These are phyloP conservation scores for Nitzschia sp. DNA, from an alignment of 108 stramenopile species.

Conservation along the genomic window DNA sequence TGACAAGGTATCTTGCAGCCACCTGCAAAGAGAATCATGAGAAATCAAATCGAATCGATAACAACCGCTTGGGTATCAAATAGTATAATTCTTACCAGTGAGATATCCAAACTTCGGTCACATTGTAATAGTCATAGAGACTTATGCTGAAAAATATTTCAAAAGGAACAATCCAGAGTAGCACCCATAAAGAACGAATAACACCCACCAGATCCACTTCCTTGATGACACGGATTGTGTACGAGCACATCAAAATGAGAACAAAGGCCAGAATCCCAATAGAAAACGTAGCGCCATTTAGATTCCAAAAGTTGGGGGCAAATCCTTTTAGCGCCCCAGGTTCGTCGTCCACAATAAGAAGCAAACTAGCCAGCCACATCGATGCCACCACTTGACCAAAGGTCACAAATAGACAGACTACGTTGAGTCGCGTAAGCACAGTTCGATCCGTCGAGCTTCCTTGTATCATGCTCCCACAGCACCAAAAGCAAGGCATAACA, in stretches of 20 bases:
- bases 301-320: slow-evolving; percentile 45
- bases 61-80: neutral
- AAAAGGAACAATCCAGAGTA: slow-evolving; percentile 58
- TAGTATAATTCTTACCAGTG: slow-evolving; percentile 36
- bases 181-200: slow-evolving; percentile 73
- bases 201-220: slow-evolving; percentile 73
- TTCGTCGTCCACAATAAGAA: slow-evolving; percentile 19
- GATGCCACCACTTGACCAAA: slow-evolving; percentile 48
- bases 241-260: slow-evolving; percentile 47
- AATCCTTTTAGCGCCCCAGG: neutral
- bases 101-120: slow-evolving; percentile 66
- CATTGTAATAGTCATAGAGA: slow-evolving; percentile 60
- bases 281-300: slow-evolving; percentile 43
- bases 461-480: slow-evolving; percentile 40
- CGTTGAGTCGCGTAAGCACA: slow-evolving; percentile 65
- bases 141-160: slow-evolving; percentile 42
- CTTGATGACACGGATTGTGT: slow-evolving; percentile 59
- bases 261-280: slow-evolving; percentile 53
- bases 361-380: slow-evolving; percentile 35
- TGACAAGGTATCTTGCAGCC: slow-evolving; percentile 21
- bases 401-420: slow-evolving; percentile 59
- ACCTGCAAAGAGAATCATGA: slow-evolving; percentile 1
- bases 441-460: slow-evolving; percentile 61
- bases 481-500: slow-evolving; percentile 27
- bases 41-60: neutral